Base-by-base conservation (phyloP, 768 basidiomycete species). In the Cystofilobasidium capitatum region DNA sequence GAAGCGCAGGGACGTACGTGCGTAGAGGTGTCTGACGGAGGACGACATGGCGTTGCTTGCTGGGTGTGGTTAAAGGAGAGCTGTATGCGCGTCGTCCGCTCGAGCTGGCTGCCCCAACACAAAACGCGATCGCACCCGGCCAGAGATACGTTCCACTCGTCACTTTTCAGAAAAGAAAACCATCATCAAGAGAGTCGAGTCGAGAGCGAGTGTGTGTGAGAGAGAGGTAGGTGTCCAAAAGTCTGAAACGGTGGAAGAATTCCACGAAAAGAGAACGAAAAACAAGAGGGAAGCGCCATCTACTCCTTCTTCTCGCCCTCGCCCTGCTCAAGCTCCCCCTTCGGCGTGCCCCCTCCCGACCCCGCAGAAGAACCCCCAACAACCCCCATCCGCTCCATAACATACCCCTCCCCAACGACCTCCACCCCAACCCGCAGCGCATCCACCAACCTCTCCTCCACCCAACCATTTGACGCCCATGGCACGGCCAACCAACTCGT, bases 391-490 rank as follows among this genome's bases (percentile, higher is more conserved):
- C 91, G 80, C 39, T 84, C 81, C 47, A 86, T 88, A 17, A 93
- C 81, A 73, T 93, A 93, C 73, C 94, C 90, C 77, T 97, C 92
- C 2, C 91, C 91, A 69, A 97, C 79, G 22, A 92, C 84, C 78
- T 97, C 93, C 35, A 94, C 84, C 10, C 87, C 89, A 17, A 90
- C 80, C 65, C 89, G 80, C 66, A 99, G 78, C 20, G 85, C 83
- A 73, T 97, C 94, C 5, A 92, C 93, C 69, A 97, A 83, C 44
- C 88, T 76, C 74, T 99, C 93, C 77, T 99, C 96, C 16, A 98
- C 92, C 96, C 96, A 77, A 63, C 80, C 79, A 75, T 91, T 88
- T 71, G 86, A 82, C 73, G 96, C 93, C 86, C 91, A 81, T 69
- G 94, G 77, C 51, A 91, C 79, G 6, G 85, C 84, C 64, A 98